Evolutionary conservation across 371 early-diverging fungal species (phyloP).

Genomic region (Lichtheimia ornata): DNA sequence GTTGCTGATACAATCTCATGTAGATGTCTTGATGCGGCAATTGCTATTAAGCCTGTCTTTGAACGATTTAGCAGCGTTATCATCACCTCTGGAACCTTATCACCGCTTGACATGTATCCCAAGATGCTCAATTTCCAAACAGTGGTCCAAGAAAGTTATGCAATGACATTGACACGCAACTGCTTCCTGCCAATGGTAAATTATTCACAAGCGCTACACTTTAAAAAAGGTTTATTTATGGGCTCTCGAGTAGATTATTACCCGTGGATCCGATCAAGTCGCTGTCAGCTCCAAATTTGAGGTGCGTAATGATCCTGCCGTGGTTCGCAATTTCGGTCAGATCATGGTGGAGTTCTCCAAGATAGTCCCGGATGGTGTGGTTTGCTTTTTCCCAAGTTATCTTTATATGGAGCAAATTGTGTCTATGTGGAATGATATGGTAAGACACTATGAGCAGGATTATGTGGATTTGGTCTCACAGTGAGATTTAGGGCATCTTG

Average conservation of each 20-base stretch:
- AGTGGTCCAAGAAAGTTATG: constrained; percentile 87
- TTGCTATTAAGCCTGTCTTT: constrained; percentile 97
- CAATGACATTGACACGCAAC: constrained; percentile 91
- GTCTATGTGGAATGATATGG: constrained; percentile 97
- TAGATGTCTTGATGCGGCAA: constrained; percentile 96
- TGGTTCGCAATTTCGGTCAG: constrained; percentile 99
- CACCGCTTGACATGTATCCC: constrained; percentile 99
- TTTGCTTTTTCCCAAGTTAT: constrained; percentile 99
- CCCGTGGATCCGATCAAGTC: constrained; percentile 97
- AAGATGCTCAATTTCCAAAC: constrained; percentile 91
- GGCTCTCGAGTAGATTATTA: constrained; percentile 63
- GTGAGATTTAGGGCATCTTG: constrained; percentile 73
- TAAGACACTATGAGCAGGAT: constrained; percentile 12
- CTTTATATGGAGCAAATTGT: constrained; percentile 99
- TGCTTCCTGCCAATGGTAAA: constrained; percentile 94
- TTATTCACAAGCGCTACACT: not conserved
- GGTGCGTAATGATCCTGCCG: constrained; percentile 97
- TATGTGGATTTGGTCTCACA: not conserved
- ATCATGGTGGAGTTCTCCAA: constrained; percentile 95
- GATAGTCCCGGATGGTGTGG: constrained; percentile 98
- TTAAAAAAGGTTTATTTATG: not conserved
- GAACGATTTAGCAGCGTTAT: constrained; percentile 95
- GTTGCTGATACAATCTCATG: not conserved
- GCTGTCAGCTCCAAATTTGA: constrained; percentile 96
- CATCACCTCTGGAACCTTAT: constrained; percentile 99